Evolutionary conservation across 2,329 filamentous ascomycete genomes (phyloP), one percentile per base, ranked within the genome.

Genomic region (Xylaria sp.): DNA sequence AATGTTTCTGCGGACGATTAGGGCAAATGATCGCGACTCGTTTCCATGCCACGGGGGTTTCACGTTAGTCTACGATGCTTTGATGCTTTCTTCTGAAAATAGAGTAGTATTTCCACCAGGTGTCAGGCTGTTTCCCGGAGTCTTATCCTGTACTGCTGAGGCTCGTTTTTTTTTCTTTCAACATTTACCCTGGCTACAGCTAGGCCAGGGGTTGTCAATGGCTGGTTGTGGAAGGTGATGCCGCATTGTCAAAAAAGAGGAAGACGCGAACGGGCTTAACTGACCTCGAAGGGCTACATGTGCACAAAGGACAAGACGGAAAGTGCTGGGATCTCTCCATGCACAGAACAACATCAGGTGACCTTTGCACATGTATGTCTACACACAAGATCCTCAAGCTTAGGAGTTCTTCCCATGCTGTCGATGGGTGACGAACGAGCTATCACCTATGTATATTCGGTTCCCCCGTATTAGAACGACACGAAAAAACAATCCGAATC

Each of bases 21-120:
- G 61, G 52, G 46, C 39, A 53, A 53, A 59, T 63, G 59, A 65
- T 67, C 54, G 23, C 23, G 56, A 65, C 68, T 65, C 68, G 66
- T 66, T 65, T 63, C 65, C 68, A 66, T 68, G 66, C 66, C 70
- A 66, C 71, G 65, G 68, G 68, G 66, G 8, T 67, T 70, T 70
- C 56, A 59, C 57, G 56, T 63, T 66, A 62, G 65, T 67, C 63
- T 65, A 61, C 57, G 65, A 58, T 56, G 49, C 58, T 51, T 53
- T 59, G 65, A 58, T 56, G 49, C 58, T 51, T 51, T 59, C 62
- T 56, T 63, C 54, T 61, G 63, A 71, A 70, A 71, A 70, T 72
- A 73, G 70, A 73, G 65, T 71, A 69, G 69, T 68, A 66, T 65
- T 67, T 64, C 65, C 63, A 64, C 69, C 60, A 69, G 66, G 68